Evolutionary conservation across 176 grass and related monocot genomes (phyloP).

Genomic region (Pharus latifolius): DNA sequence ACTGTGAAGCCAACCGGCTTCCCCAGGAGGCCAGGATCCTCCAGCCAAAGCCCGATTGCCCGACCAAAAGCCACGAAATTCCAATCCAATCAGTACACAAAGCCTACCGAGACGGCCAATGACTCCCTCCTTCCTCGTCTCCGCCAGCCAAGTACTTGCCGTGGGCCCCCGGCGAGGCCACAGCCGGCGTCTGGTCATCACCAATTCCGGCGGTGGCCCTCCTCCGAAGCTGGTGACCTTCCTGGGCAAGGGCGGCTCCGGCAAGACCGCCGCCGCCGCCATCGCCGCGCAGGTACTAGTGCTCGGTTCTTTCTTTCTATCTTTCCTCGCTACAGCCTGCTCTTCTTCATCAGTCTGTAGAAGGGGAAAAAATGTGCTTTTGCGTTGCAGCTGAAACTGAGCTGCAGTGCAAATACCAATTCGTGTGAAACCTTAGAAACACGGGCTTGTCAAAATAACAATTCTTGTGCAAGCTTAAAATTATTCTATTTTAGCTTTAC

Average conservation of each 20-base stretch:
- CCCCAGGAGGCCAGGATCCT: too few species aligned
- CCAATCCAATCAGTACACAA: neutral
- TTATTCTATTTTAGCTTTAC: too few species aligned
- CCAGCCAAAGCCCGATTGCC: neutral
- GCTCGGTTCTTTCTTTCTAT: neutral
- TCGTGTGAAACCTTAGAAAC: too few species aligned
- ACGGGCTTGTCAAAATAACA: too few species aligned
- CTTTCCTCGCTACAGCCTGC: too few species aligned
- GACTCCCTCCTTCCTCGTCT: constrained; percentile 18
- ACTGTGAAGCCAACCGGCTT: too few species aligned
- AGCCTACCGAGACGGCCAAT: neutral
- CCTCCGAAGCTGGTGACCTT: constrained; percentile 83
- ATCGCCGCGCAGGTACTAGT: constrained; percentile 53
- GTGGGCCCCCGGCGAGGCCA: neutral
- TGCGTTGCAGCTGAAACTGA: too few species aligned
- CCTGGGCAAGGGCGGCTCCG: constrained; percentile 76
- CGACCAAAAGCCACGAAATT: neutral
- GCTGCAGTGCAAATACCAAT: too few species aligned
- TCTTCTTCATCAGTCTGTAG: neutral
- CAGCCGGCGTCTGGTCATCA: constrained; percentile 10
- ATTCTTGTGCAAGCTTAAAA: too few species aligned
- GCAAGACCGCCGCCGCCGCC: constrained; percentile 79
- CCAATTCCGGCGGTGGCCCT: constrained; percentile 10
- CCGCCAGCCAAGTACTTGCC: constrained; percentile 3
- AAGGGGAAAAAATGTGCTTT: neutral